phyloP scores from a whole-genome alignment of 106 monocot genomes.

The Amphibolis antarctica region DNA sequence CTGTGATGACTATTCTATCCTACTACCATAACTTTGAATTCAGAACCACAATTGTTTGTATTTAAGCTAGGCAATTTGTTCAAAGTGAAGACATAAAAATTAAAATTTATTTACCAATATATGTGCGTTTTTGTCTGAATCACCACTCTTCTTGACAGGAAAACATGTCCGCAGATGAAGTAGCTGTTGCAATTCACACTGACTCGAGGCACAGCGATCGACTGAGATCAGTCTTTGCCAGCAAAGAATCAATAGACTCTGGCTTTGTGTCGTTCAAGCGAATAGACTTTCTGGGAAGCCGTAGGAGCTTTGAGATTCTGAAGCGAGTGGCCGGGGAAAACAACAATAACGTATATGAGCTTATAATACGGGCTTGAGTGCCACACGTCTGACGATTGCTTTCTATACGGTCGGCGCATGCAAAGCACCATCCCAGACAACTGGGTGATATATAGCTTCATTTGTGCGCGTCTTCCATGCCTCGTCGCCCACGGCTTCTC shows the following conservation, averaged over 20 bases:
- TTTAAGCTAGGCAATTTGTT: no score
- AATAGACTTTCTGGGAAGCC: constrained; percentile 73
- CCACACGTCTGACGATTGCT: neutral
- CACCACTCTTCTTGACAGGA: constrained; percentile 23
- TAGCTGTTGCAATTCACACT: constrained; percentile 68
- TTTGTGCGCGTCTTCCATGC: no score
- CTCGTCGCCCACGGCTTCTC: no score
- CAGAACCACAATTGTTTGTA: no score
- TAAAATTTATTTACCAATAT: no score
- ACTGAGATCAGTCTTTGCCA: constrained; percentile 54
- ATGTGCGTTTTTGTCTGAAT: neutral
- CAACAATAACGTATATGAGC: constrained; percentile 59
- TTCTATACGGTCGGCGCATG: neutral
- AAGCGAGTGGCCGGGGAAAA: constrained; percentile 61
- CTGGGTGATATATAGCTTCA: no score
- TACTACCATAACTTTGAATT: no score
- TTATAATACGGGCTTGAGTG: constrained; percentile 53
- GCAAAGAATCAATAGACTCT: constrained; percentile 38
- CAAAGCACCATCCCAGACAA: no score
- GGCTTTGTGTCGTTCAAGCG: constrained; percentile 44
- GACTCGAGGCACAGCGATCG: constrained; percentile 81
- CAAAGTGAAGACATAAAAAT: no score
- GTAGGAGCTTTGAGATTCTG: constrained; percentile 66
- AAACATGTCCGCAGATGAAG: constrained; percentile 60
- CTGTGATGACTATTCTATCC: no score